These are phyloP conservation scores for Alternaria consortialis DNA, from an alignment of 2,329 filamentous ascomycete genomes.

Conservation along the genomic window DNA sequence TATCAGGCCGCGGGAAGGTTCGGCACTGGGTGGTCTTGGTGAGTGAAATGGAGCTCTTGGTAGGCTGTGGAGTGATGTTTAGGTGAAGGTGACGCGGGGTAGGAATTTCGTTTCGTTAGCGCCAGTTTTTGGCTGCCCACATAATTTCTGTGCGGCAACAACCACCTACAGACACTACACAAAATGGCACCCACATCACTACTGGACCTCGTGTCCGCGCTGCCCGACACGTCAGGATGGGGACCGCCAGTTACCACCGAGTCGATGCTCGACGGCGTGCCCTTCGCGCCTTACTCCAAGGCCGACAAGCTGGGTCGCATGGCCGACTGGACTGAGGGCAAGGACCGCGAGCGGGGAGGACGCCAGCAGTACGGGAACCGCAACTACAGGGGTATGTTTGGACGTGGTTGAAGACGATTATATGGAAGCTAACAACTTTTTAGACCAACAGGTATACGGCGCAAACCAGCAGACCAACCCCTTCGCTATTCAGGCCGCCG, in stretches of 20 bases:
- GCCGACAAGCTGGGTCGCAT: slow-evolving; percentile 98
- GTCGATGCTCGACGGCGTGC: slow-evolving; percentile 91
- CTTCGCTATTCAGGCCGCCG: slow-evolving; percentile 90
- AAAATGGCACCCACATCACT: slow-evolving; percentile 59
- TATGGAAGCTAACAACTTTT: slow-evolving; percentile 25
- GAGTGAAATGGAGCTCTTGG: no score
- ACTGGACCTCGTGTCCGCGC: slow-evolving; percentile 58
- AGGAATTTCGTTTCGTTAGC: slow-evolving; percentile 25
- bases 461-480: slow-evolving; percentile 77
- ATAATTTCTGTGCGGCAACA: slow-evolving; percentile 33
- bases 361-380: slow-evolving; percentile 85
- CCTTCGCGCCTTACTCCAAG: slow-evolving; percentile 98
- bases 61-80: no score
- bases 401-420: not conserved
- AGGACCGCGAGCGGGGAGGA: slow-evolving; percentile 79
- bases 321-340: slow-evolving; percentile 98
- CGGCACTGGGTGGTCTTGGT: no score
- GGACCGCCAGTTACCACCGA: slow-evolving; percentile 83
- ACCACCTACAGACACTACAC: slow-evolving; percentile 20
- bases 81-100: slow-evolving; percentile 20
- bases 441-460: slow-evolving; percentile 97
- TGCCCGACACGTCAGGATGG: slow-evolving; percentile 68
- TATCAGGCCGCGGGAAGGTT: no score
- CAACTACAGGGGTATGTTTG: slow-evolving; percentile 80
- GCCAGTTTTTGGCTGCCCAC: slow-evolving; percentile 31